These are phyloP conservation scores for Saccharomyces pastorianus DNA, from an alignment of 1,139 yeast species.

Conservation along the genomic window DNA sequence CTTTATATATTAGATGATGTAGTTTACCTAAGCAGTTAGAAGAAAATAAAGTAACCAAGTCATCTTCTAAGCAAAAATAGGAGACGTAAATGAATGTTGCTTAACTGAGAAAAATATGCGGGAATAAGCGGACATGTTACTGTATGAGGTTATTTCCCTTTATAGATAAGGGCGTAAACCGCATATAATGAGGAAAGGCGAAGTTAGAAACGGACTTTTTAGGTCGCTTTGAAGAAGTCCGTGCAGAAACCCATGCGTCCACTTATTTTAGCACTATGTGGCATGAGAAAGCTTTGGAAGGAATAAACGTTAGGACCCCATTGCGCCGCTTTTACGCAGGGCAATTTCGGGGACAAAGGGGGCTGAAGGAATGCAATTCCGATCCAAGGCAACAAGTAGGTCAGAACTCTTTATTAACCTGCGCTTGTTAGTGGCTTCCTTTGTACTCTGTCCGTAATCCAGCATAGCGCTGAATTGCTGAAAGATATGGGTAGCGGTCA, in stretches of 20 bases:
- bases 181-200: neutral
- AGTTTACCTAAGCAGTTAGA: neutral
- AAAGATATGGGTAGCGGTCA: neutral
- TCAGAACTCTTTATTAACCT: neutral
- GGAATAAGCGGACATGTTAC: neutral
- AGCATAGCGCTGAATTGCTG: neutral
- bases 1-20: neutral
- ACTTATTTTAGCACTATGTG: neutral
- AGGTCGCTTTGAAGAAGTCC: neutral
- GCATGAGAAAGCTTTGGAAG: neutral
- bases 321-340: neutral
- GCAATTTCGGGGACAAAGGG: neutral
- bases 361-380: neutral
- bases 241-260: neutral
- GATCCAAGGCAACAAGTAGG: neutral
- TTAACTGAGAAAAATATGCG: neutral
- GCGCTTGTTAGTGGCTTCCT: neutral
- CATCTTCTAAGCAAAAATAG: neutral
- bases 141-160: neutral
- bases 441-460: neutral
- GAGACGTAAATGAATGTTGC: neutral
- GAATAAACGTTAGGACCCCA: neutral
- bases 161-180: neutral
- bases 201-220: neutral
- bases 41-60: neutral